phyloP scores from a whole-genome alignment of 2,329 filamentous ascomycete species.

The Stagonosporopsis vannaccii region DNA sequence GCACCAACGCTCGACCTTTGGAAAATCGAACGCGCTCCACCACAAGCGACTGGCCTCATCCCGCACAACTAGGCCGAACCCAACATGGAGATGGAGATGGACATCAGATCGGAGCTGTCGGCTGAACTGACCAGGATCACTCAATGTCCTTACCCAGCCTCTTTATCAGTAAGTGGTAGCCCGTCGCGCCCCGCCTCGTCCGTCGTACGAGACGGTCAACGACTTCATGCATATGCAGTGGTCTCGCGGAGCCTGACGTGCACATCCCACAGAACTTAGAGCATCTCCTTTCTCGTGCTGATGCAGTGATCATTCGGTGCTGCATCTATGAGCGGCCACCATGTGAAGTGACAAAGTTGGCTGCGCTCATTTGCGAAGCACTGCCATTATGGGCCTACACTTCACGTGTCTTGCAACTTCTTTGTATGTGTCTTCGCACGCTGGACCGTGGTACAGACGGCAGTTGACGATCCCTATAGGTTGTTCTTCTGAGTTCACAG shows the following conservation, averaged over 20 bases:
- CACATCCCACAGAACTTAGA: slow-evolving; percentile 44
- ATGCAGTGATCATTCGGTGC: slow-evolving; percentile 47
- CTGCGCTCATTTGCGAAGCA: slow-evolving; percentile 54
- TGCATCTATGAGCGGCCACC: slow-evolving; percentile 57
- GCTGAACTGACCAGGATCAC: slow-evolving; percentile 57
- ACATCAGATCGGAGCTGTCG: slow-evolving; percentile 37
- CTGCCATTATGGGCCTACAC: slow-evolving; percentile 61
- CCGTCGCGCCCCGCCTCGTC: slow-evolving; percentile 11
- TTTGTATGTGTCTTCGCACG: slow-evolving; percentile 50
- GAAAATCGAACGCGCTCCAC: slow-evolving; percentile 23
- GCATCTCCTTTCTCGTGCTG: slow-evolving; percentile 42
- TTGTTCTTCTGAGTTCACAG: slow-evolving; percentile 40
- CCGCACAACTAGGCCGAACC: slow-evolving; percentile 12
- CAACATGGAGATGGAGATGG: slow-evolving; percentile 24
- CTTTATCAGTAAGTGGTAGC: slow-evolving; percentile 54
- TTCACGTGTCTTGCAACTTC: slow-evolving; percentile 57
- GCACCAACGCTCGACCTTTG: slow-evolving; percentile 22
- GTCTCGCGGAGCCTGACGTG: slow-evolving; percentile 32
- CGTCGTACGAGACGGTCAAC: slow-evolving; percentile 30
- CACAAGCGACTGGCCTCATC: slow-evolving; percentile 15
- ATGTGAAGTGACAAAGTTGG: slow-evolving; percentile 58
- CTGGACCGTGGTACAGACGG: slow-evolving; percentile 8
- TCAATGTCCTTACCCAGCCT: slow-evolving; percentile 59
- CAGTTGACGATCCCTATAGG: slow-evolving; percentile 23
- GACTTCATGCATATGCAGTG: slow-evolving; percentile 28